These are phyloP conservation scores for Alopecurus myosuroides DNA, from an alignment of 176 grass and related monocot genomes.

Conservation along the genomic window DNA sequence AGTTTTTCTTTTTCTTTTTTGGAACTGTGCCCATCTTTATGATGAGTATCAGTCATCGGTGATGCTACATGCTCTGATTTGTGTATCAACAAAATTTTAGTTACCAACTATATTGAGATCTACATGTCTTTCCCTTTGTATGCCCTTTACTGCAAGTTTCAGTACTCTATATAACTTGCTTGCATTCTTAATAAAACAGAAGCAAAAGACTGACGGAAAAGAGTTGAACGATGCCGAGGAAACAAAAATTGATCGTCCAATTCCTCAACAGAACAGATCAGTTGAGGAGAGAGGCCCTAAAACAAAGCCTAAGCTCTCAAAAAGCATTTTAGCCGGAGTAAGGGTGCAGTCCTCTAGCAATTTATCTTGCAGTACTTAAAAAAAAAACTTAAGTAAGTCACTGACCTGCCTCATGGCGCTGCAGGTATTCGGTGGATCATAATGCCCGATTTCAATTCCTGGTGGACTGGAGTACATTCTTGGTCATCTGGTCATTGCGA, in stretches of 20 bases:
- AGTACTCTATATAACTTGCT: conserved; percentile 6
- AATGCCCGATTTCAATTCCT: not conserved
- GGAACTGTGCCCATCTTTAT: not conserved
- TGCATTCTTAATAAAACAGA: conserved; percentile 47
- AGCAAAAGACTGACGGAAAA: conserved; percentile 53
- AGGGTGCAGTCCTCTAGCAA: conserved; percentile 6
- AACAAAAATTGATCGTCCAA: conserved; percentile 41
- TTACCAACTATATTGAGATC: not conserved
- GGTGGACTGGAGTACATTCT: not conserved
- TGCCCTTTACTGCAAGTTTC: not conserved
- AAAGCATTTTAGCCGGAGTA: conserved; percentile 76
- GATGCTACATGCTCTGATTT: not conserved
- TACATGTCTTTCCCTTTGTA: not conserved
- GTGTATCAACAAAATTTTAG: not conserved
- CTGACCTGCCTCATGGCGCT: not conserved
- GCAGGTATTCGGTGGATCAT: conserved; percentile 58
- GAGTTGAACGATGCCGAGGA: conserved; percentile 15
- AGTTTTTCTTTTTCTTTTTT: not conserved
- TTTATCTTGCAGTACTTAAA: not conserved
- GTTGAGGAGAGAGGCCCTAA: conserved; percentile 27
- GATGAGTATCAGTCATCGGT: not conserved
- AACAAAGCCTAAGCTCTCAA: conserved; percentile 62
- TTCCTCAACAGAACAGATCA: conserved; percentile 66
- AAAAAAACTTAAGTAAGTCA: no score
- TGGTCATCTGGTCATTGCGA: not conserved